These are phyloP conservation scores for Histomonas meleagridis DNA, from an alignment of 208 protist species.

Conservation along the genomic window DNA sequence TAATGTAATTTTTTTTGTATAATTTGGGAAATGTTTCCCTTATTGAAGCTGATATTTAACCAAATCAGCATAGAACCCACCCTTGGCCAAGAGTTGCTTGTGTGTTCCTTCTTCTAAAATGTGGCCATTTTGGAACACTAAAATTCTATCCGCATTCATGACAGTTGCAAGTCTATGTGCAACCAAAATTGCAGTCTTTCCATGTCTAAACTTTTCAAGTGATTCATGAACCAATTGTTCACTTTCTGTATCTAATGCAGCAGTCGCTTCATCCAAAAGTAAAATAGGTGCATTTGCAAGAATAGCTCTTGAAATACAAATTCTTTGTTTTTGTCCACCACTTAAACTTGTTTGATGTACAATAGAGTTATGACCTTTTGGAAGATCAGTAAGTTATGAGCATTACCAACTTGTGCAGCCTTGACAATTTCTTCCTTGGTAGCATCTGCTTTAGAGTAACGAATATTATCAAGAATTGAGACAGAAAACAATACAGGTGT, in stretches of 20 bases:
- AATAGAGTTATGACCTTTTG: conserved; percentile 36
- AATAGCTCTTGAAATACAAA: conserved; percentile 57
- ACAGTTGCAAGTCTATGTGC: neutral
- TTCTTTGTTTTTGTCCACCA: conserved; percentile 74
- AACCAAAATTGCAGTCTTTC: neutral
- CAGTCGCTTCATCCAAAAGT: neutral
- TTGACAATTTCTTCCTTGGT: conserved; percentile 44
- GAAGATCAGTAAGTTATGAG: conserved; percentile 38
- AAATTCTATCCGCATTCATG: neutral
- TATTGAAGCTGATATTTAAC: neutral
- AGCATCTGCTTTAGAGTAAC: conserved; percentile 43
- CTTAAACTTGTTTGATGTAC: neutral
- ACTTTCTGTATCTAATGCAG: neutral
- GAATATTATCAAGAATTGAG: conserved; percentile 53
- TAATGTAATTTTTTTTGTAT: too few species aligned
- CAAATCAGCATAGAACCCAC: neutral
- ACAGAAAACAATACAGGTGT: conserved; percentile 52
- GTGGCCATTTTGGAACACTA: neutral
- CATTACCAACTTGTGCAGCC: conserved; percentile 51
- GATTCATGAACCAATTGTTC: neutral
- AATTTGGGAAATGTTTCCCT: too few species aligned
- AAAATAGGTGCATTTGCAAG: neutral
- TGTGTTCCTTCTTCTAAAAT: neutral
- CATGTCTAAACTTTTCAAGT: neutral
- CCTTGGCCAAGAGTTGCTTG: neutral